Evolutionary conservation across 176 grass and related monocot genomes (phyloP).

Genomic region (Oryza meyeriana): DNA sequence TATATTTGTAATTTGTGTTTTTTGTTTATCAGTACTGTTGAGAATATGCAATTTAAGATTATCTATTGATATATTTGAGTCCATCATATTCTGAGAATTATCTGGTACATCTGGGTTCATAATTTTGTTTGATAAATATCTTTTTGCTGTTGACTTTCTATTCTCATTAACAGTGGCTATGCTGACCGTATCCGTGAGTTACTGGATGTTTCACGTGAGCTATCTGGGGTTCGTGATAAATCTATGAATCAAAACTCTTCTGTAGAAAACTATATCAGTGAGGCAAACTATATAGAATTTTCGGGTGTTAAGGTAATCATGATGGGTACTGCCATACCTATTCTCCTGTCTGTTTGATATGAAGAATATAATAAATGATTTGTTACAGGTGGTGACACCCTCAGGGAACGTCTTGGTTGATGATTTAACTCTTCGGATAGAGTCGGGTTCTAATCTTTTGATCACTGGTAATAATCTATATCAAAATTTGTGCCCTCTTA

Average conservation of each 20-base stretch:
- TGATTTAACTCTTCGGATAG: conserved; percentile 75
- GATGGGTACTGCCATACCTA: not conserved
- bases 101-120: conserved; percentile 6
- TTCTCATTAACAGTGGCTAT: conserved; percentile 68
- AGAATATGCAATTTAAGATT: conserved; percentile 1
- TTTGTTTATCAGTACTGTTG: not conserved
- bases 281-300: conserved; percentile 97
- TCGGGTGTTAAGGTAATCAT: conserved; percentile 81
- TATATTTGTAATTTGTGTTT: conserved; percentile 7
- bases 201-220: conserved; percentile 73
- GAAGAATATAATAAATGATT: conserved; percentile 38
- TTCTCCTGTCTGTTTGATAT: not conserved
- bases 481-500: not conserved
- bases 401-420: conserved; percentile 87
- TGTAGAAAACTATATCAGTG: conserved; percentile 70
- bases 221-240: conserved; percentile 53
- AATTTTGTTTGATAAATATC: not conserved
- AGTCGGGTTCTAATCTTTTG: conserved; percentile 96
- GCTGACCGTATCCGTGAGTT: conserved; percentile 91
- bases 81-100: not conserved
- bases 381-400: conserved; percentile 90
- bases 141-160: conserved; percentile 19
- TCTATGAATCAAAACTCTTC: conserved; percentile 43
- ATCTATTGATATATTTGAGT: not conserved
- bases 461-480: conserved; percentile 74